phyloP scores from a whole-genome alignment of 1,139 yeast genomes.

The Williopsis jadinii region DNA sequence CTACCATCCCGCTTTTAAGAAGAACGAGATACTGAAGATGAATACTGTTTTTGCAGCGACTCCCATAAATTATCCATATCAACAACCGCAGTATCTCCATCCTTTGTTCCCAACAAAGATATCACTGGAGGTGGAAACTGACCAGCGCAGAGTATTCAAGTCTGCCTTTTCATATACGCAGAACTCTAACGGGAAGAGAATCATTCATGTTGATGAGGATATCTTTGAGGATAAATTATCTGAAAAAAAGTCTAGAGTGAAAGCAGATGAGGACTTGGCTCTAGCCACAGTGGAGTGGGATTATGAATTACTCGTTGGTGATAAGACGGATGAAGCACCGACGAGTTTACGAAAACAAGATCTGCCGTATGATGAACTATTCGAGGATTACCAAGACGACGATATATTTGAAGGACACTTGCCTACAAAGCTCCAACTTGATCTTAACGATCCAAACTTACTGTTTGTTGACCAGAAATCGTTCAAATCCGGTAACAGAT shows the following conservation, averaged over 20 bases:
- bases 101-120: slow-evolving; percentile 59
- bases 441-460: slow-evolving; percentile 82
- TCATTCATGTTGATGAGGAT: slow-evolving; percentile 12
- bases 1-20: slow-evolving; percentile 59
- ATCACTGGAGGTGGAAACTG: slow-evolving; percentile 41
- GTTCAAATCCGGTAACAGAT: slow-evolving; percentile 9
- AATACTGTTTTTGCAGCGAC: slow-evolving; percentile 61
- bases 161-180: slow-evolving; percentile 19
- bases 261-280: slow-evolving; percentile 47
- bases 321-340: slow-evolving; percentile 19
- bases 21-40: slow-evolving; percentile 52
- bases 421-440: slow-evolving; percentile 45
- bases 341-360: background rate
- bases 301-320: slow-evolving; percentile 55
- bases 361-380: slow-evolving; percentile 3
- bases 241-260: slow-evolving; percentile 10
- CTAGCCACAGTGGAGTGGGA: slow-evolving; percentile 85
- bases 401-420: slow-evolving; percentile 72
- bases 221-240: slow-evolving; percentile 7
- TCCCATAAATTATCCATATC: slow-evolving; percentile 46
- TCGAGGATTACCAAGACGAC: slow-evolving; percentile 56
- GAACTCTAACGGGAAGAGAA: slow-evolving; percentile 11
- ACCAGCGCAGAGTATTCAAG: slow-evolving; percentile 39
- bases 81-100: slow-evolving; percentile 42
- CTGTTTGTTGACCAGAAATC: slow-evolving; percentile 49